Evolutionary conservation across 2,329 filamentous ascomycete genomes (phyloP), one percentile per base, ranked within the genome.

Genomic region (Neofusicoccum sp.): DNA sequence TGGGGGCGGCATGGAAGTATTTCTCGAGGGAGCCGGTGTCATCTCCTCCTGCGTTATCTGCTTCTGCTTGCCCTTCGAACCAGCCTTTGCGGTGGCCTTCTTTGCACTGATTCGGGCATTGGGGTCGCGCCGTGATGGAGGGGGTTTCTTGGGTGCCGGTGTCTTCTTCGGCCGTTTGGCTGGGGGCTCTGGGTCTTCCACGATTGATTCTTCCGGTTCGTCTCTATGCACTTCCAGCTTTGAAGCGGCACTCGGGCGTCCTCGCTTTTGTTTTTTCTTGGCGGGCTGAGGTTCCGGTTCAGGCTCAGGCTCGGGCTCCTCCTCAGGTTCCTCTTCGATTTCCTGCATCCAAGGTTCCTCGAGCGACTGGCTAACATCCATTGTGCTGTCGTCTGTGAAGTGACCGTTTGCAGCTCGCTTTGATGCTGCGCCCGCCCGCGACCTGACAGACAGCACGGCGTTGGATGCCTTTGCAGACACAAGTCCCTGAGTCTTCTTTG

Each of bases 211-310:
- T 36, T 53, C 9, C 8, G 44, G 26, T n/a, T 60, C 44, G 9
- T 58, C 54, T 26, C 30, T 8, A 8, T 36, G 58, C 20, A 54
- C 11, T 16, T 53, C 31, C 20, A 33, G 30, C 38, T 45, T 48
- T n/a, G 40, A 16, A 4, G 36, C 30, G n/a, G 41, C 28, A 33
- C 47, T 62, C n/a, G 30, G 47, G 7, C 47, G 59, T n/a, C 59
- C 49, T 14, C 59, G 49, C 41, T n/a, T n/a, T n/a, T n/a, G n/a
- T n/a, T 43, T 60, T 38, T 36, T 63, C 47, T 38, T 73, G 20
- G 70, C 72, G 48, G 66, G 47, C 14, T 70, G 65, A 5, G 65
- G 61, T 8, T 67, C 38, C 24, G 63, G 51, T 30, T 68, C 65
- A 6, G 64, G 51, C 40, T 64, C 60, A 3, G 60, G 49, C 49